phyloP scores from a whole-genome alignment of 2,329 filamentous ascomycete species.

The Alternaria rosae region DNA sequence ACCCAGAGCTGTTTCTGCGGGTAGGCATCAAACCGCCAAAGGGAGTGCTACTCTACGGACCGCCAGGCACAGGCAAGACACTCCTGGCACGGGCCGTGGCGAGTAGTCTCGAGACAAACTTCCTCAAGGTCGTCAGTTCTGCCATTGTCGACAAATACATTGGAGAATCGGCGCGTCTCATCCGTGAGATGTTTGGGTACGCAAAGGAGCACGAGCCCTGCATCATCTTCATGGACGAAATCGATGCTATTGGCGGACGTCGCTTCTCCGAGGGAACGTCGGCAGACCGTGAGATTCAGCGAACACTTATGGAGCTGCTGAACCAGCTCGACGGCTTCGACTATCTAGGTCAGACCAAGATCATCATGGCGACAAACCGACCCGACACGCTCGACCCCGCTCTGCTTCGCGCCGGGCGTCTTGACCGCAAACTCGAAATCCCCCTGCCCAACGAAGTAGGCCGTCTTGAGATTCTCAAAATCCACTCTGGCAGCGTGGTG shows the following conservation, averaged over 20 bases:
- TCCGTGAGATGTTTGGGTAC: slow-evolving; percentile 99
- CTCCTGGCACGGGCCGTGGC: slow-evolving; percentile 92
- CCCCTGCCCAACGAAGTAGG: slow-evolving; percentile 96
- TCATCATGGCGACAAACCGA: slow-evolving; percentile 99
- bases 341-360: slow-evolving; percentile 99
- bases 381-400: slow-evolving; percentile 96
- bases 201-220: slow-evolving; percentile 99
- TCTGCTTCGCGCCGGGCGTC: slow-evolving; percentile 85
- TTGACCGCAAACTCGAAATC: slow-evolving; percentile 98
- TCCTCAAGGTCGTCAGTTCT: slow-evolving; percentile 97
- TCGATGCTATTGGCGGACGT: slow-evolving; percentile 96
- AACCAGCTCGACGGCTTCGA: slow-evolving; percentile 99
- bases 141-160: slow-evolving; percentile 99
- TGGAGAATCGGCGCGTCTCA: slow-evolving; percentile 94
- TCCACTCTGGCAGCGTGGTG: slow-evolving; percentile 85
- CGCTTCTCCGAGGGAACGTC: slow-evolving; percentile 97
- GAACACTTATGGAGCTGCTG: slow-evolving; percentile 96
- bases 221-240: slow-evolving; percentile 99
- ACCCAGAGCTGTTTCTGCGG: slow-evolving; percentile 94
- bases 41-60: slow-evolving; percentile 93
- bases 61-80: slow-evolving; percentile 96
- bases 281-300: slow-evolving; percentile 96
- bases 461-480: slow-evolving; percentile 96
- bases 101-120: slow-evolving; percentile 96
- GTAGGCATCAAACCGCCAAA: slow-evolving; percentile 99